A percentile compares a stretch with the other conserved stretches of the same genome.
phyloP scores from a whole-genome alignment of 768 basidiomycete species.

The Termitomyces sp. region DNA sequence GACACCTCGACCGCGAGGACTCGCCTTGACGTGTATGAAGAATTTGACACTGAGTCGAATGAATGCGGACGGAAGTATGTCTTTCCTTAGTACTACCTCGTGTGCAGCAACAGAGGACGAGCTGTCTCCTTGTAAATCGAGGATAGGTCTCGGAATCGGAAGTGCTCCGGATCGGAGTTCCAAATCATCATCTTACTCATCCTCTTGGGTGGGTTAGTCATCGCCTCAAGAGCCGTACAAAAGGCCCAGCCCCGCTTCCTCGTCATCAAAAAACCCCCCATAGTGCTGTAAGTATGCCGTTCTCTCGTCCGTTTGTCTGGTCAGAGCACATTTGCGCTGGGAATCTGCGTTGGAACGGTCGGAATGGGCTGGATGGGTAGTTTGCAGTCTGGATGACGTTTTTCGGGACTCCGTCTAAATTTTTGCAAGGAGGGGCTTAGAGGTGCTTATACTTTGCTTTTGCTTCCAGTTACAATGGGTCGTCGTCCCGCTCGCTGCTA shows the following conservation, averaged over 20 bases:
- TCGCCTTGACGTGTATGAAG: too few relatives aligned
- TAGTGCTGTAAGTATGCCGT: conserved; percentile 12
- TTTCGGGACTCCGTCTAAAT: neutral
- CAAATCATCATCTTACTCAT: conserved; percentile 13
- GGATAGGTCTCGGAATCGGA: too few relatives aligned
- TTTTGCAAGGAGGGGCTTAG: too few relatives aligned
- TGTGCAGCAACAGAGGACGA: too few relatives aligned
- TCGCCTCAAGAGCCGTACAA: conserved; percentile 12
- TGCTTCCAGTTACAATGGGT: conserved; percentile 66
- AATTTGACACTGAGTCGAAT: too few relatives aligned
- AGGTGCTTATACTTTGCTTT: neutral
- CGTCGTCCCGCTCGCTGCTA: conserved; percentile 98
- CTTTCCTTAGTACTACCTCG: too few relatives aligned
- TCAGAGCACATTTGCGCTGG: neutral
- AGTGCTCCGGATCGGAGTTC: too few relatives aligned
- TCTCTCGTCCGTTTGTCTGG: neutral
- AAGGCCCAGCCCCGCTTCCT: conserved; percentile 8
- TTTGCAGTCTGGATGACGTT: conserved; percentile 13
- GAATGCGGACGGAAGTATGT: too few relatives aligned
- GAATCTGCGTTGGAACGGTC: neutral
- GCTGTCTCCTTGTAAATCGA: too few relatives aligned
- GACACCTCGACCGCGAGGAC: too few relatives aligned
- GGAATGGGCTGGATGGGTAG: conserved; percentile 10
- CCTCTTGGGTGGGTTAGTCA: conserved; percentile 13
- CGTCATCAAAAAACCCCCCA: conserved; percentile 4